These are phyloP conservation scores for Ustilago bromivora DNA, from an alignment of 1,284 basidiomycete species.

Conservation along the genomic window DNA sequence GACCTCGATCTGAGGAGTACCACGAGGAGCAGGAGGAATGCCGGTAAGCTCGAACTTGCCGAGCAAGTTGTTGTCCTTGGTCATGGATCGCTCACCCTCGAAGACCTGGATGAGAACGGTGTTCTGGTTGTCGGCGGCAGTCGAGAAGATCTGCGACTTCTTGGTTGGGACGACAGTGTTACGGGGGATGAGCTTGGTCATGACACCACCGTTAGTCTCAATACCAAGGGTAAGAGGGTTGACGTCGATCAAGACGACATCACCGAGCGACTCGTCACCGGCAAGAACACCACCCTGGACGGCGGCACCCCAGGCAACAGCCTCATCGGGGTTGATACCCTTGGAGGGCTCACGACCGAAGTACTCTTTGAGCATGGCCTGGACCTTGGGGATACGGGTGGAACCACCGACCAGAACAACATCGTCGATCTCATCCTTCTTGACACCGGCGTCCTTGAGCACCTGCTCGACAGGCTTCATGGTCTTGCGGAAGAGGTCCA, in stretches of 20 bases:
- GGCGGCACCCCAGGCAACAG: slow-evolving; percentile 88
- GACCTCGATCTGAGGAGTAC: slow-evolving; percentile 74
- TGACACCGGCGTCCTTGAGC: slow-evolving; percentile 94
- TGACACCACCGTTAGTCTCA: slow-evolving; percentile 97
- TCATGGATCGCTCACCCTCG: slow-evolving; percentile 93
- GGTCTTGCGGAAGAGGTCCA: slow-evolving; percentile 98
- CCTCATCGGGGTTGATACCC: slow-evolving; percentile 88
- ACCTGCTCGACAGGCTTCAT: slow-evolving; percentile 99
- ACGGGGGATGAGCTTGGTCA: slow-evolving; percentile 94
- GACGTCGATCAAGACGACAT: slow-evolving; percentile 94
- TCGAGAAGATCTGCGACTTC: slow-evolving; percentile 98
- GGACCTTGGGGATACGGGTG: slow-evolving; percentile 97
- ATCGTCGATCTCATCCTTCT: slow-evolving; percentile 97
- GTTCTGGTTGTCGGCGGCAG: slow-evolving; percentile 69
- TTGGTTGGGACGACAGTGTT: slow-evolving; percentile 98
- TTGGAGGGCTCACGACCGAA: slow-evolving; percentile 93
- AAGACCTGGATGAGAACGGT: slow-evolving; percentile 79
- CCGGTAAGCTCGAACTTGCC: slow-evolving; percentile 94
- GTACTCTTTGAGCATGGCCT: slow-evolving; percentile 91
- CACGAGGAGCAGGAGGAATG: slow-evolving; percentile 93
- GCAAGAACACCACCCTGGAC: slow-evolving; percentile 97
- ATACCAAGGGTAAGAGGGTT: slow-evolving; percentile 95
- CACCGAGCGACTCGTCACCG: slow-evolving; percentile 81
- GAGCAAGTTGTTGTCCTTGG: slow-evolving; percentile 97
- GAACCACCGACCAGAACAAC: slow-evolving; percentile 98